Evolutionary conservation across 306 rosid genomes (phyloP).

Genomic region (Pyrus communis): DNA sequence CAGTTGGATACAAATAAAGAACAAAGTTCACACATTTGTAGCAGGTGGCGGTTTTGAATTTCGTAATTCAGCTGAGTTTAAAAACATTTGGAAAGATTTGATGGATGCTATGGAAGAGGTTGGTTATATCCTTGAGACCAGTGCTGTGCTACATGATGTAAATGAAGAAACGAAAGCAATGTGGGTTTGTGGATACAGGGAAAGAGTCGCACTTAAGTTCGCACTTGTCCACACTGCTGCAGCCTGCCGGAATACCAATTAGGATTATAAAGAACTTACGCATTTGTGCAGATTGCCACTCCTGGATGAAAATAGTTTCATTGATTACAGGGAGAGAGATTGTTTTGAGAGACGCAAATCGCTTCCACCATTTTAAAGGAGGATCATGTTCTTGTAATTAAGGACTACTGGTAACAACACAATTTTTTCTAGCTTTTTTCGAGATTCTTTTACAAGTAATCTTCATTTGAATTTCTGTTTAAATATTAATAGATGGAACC

Average conservation of each 20-base stretch:
- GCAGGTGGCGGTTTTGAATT: slow-evolving; percentile 45
- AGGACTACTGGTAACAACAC: slow-evolving; percentile 47
- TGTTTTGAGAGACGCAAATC: slow-evolving; percentile 49
- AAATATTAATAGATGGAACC: neutral
- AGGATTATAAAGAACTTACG: slow-evolving; percentile 56
- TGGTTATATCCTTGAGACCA: slow-evolving; percentile 37
- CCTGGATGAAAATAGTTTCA: slow-evolving; percentile 53
- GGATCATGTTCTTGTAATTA: slow-evolving; percentile 47
- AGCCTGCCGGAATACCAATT: slow-evolving; percentile 30
- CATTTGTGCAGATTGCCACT: slow-evolving; percentile 53
- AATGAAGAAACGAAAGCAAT: slow-evolving; percentile 23
- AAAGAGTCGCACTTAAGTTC: slow-evolving; percentile 35
- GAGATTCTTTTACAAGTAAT: neutral
- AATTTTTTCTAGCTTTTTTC: neutral
- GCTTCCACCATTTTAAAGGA: slow-evolving; percentile 52
- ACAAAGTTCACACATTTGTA: slow-evolving; percentile 41
- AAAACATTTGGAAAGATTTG: slow-evolving; percentile 34
- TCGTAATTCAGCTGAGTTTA: slow-evolving; percentile 36
- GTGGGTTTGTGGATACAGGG: slow-evolving; percentile 57
- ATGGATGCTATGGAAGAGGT: slow-evolving; percentile 22
- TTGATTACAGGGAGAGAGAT: slow-evolving; percentile 30
- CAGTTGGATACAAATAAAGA: slow-evolving; percentile 45
- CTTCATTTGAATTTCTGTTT: neutral
- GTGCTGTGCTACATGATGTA: slow-evolving; percentile 45
- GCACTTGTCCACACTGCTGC: slow-evolving; percentile 34